Evolutionary conservation across 2,329 filamentous ascomycete species (phyloP).

Genomic region (Tolypocladium endophyticum): DNA sequence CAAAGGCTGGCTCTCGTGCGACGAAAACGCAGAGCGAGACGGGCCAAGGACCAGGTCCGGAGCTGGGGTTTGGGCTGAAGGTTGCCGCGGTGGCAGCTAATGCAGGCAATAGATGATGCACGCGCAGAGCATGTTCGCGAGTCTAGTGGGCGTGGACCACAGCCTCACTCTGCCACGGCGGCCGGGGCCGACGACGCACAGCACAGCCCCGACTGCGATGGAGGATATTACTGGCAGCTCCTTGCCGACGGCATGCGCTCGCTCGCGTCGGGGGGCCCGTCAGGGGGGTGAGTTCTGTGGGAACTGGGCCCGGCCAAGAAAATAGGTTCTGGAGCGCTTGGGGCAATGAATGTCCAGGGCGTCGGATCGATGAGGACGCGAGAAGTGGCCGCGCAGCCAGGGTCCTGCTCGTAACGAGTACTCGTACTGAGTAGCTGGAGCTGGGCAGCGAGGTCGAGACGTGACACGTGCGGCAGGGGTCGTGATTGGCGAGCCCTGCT

Average conservation of each 20-base stretch:
- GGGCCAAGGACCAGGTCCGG: too few relatives aligned
- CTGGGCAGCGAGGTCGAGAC: neutral
- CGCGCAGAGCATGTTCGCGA: neutral
- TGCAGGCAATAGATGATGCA: neutral
- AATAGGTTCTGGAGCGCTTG: neutral
- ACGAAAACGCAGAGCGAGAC: neutral
- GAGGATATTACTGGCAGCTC: neutral
- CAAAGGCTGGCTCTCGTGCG: neutral
- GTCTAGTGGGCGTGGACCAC: neutral
- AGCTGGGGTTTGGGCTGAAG: neutral
- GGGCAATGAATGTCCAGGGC: too few relatives aligned
- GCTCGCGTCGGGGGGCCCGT: neutral
- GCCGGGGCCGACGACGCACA: neutral
- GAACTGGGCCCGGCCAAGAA: neutral
- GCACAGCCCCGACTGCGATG: neutral
- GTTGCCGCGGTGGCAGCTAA: neutral
- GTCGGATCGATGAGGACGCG: neutral
- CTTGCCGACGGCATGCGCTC: neutral
- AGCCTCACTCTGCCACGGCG: neutral
- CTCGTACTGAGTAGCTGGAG: too few relatives aligned
- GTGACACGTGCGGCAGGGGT: neutral
- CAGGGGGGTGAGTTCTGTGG: neutral
- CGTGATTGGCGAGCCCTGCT: constrained; percentile 1
- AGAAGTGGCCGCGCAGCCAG: neutral
- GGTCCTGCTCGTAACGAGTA: neutral